phyloP scores from a whole-genome alignment of 2,329 filamentous ascomycete genomes.

The Aspergillus pseudotamarii region DNA sequence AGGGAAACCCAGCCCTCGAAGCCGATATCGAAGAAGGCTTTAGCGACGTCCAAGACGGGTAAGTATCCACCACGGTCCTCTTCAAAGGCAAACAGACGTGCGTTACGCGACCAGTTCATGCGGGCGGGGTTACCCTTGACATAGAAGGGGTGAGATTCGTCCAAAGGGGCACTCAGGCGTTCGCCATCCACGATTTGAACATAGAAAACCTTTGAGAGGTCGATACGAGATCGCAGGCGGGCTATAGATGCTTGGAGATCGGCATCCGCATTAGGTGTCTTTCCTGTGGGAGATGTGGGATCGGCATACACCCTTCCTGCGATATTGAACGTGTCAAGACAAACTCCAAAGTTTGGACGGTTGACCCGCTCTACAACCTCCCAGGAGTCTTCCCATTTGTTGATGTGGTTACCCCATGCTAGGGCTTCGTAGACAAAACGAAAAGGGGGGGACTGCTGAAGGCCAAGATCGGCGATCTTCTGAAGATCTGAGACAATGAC shows the following conservation, averaged over 20 bases:
- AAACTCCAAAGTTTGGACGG: conserved; percentile 72
- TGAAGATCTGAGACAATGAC: conserved; percentile 65
- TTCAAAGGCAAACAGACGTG: conserved; percentile 69
- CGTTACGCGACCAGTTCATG: conserved; percentile 81
- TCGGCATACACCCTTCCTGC: conserved; percentile 72
- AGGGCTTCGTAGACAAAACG: conserved; percentile 75
- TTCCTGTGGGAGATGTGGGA: conserved; percentile 57
- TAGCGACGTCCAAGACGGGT: conserved; percentile 63
- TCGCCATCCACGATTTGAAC: conserved; percentile 78
- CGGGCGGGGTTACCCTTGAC: conserved; percentile 59
- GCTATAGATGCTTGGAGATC: conserved; percentile 59
- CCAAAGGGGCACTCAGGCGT: conserved; percentile 60
- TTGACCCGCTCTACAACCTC: conserved; percentile 67
- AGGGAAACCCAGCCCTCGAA: conserved; percentile 72
- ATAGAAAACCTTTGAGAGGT: conserved; percentile 70
- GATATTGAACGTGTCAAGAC: conserved; percentile 79
- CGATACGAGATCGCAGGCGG: conserved; percentile 57
- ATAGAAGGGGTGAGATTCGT: conserved; percentile 61
- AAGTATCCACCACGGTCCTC: conserved; percentile 66
- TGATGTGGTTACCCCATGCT: conserved; percentile 69
- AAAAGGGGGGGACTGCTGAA: conserved; percentile 58
- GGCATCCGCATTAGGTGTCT: conserved; percentile 57
- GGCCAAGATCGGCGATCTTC: conserved; percentile 69
- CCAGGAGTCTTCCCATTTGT: conserved; percentile 74
- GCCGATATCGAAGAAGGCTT: conserved; percentile 62